These are phyloP conservation scores for Phytophthora syringae DNA, from an alignment of 352 stramenopile genomes.

Conservation along the genomic window DNA sequence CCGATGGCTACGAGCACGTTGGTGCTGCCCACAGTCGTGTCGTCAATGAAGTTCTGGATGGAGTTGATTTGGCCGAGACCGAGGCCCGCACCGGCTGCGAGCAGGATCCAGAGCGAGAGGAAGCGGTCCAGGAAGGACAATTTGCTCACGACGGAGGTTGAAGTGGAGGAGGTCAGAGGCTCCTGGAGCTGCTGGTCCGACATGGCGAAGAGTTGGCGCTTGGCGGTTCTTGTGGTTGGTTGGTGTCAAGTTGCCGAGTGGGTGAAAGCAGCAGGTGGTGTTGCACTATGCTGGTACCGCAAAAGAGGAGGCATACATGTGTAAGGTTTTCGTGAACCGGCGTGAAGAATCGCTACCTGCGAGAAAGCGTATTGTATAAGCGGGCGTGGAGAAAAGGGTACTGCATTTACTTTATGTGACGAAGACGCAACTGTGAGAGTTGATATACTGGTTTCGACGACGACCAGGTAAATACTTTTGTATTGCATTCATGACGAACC, in stretches of 20 bases:
- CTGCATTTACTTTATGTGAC: too few species aligned
- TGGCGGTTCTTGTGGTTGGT: background rate
- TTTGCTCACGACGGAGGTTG: conserved; percentile 7
- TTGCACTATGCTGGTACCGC: too few species aligned
- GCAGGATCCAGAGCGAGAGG: conserved; percentile 58
- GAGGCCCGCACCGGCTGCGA: conserved; percentile 41
- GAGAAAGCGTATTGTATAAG: too few species aligned
- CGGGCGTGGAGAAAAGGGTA: too few species aligned
- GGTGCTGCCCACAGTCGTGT: conserved; percentile 51
- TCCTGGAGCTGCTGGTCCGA: conserved; percentile 1
- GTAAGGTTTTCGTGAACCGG: too few species aligned
- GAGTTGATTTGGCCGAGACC: conserved; percentile 41
- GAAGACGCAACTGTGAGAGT: too few species aligned
- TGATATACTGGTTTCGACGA: too few species aligned
- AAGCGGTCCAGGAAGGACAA: conserved; percentile 52
- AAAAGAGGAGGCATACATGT: too few species aligned
- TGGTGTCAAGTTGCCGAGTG: conserved; percentile 5
- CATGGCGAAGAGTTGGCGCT: background rate
- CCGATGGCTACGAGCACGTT: conserved; percentile 61
- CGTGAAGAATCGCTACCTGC: too few species aligned
- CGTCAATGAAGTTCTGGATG: conserved; percentile 49
- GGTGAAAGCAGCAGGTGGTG: background rate
- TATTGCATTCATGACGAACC: too few species aligned
- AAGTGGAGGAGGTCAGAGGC: background rate
- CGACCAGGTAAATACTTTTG: too few species aligned